Evolutionary conservation across 108 stramenopile genomes (phyloP).

Genomic region (Skeletonema grethae): DNA sequence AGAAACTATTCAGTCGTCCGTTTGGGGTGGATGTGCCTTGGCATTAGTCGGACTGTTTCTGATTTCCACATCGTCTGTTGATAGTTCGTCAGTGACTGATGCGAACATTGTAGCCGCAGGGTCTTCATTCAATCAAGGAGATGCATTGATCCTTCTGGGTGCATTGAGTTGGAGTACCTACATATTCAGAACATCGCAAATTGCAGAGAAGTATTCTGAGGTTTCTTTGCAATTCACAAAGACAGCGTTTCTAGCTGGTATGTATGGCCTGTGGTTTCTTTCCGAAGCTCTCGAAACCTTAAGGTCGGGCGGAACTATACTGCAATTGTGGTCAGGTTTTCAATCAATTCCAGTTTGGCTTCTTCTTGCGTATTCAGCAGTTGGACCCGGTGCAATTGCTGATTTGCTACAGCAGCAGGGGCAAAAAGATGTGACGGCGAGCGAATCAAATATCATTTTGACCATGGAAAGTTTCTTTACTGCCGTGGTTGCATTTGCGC

Average conservation of each 20-base stretch:
- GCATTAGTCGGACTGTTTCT: slow-evolving; percentile 54
- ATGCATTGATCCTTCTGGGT: slow-evolving; percentile 60
- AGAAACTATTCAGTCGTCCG: slow-evolving; percentile 36
- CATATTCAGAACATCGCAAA: slow-evolving; percentile 55
- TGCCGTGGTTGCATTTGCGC: slow-evolving; percentile 48
- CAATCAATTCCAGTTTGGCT: slow-evolving; percentile 46
- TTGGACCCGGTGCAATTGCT: slow-evolving; percentile 65
- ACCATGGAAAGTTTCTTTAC: slow-evolving; percentile 65
- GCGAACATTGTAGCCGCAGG: slow-evolving; percentile 6
- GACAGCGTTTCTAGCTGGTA: slow-evolving; percentile 48
- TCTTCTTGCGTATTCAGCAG: slow-evolving; percentile 54
- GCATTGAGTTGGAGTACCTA: slow-evolving; percentile 70
- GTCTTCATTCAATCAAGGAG: slow-evolving; percentile 47
- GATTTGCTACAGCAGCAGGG: slow-evolving; percentile 68
- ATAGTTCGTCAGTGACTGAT: background rate
- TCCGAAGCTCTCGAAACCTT: slow-evolving; percentile 24
- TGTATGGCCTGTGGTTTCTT: slow-evolving; percentile 60
- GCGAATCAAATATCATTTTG: slow-evolving; percentile 69
- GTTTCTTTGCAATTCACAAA: slow-evolving; percentile 61
- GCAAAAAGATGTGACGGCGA: slow-evolving; percentile 53
- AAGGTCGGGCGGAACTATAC: slow-evolving; percentile 15
- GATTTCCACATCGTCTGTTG: slow-evolving; percentile 42
- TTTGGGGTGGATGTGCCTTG: slow-evolving; percentile 57
- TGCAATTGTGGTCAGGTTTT: slow-evolving; percentile 54
- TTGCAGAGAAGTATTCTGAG: slow-evolving; percentile 53